phyloP scores from a whole-genome alignment of 2,329 filamentous ascomycete genomes.

The Parascedosporium putredinis region DNA sequence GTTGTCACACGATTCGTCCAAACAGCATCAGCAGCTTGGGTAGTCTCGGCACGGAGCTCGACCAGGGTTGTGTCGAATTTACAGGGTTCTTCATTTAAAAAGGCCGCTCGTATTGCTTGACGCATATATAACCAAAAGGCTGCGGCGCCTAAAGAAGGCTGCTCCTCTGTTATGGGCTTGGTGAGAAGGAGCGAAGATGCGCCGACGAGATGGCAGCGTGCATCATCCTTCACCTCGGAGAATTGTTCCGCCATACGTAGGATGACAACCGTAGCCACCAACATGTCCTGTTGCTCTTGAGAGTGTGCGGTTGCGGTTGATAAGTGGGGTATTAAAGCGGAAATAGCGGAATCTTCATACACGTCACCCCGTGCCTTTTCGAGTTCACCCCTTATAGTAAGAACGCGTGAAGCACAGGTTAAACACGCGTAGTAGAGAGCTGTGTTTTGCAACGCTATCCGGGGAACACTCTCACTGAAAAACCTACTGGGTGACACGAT shows the following conservation, averaged over 20 bases:
- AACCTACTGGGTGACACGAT: not conserved
- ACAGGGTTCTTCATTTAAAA: slow-evolving; percentile 6
- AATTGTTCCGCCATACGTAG: slow-evolving; percentile 8
- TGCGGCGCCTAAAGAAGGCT: not conserved
- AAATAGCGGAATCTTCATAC: not conserved
- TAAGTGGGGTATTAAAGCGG: not conserved
- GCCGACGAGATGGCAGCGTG: slow-evolving; percentile 2
- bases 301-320: not conserved
- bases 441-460: not conserved
- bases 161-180: not conserved
- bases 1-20: slow-evolving; percentile 6
- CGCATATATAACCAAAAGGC: slow-evolving; percentile 8
- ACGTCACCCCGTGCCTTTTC: not conserved
- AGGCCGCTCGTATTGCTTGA: slow-evolving; percentile 3
- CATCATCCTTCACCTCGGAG: slow-evolving; percentile 5
- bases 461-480: not conserved
- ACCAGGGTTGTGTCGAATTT: not conserved
- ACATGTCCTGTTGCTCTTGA: not conserved
- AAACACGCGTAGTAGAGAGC: slow-evolving; percentile 7
- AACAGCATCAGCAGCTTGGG: not conserved
- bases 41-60: not conserved
- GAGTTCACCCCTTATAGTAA: not conserved
- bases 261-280: slow-evolving; percentile 6
- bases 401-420: slow-evolving; percentile 4
- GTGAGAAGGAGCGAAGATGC: slow-evolving; percentile 2